Base-by-base conservation (phyloP, 2,329 filamentous ascomycete species). In the Talaromyces sp. region DNA sequence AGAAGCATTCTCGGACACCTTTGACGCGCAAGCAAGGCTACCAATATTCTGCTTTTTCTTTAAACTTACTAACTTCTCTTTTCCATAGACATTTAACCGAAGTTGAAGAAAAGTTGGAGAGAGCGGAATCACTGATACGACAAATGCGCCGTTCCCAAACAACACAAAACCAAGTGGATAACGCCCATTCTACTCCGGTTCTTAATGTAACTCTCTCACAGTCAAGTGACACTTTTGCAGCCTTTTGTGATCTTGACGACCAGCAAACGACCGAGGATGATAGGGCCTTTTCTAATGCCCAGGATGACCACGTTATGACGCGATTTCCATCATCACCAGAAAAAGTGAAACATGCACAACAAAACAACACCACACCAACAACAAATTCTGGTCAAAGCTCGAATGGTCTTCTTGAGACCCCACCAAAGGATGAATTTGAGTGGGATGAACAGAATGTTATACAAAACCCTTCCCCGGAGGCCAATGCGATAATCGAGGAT, bases 341-440 rank as follows among this genome's bases (percentile, higher is more conserved):
- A 31, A 53, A 53, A 53, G 50, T 53, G 24, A 53, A 53, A 53
- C 27, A 53, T 53, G 24, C 50, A 29, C 50, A 29, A 19, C 50
- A 29, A 13, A 53, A 26, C 13, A 53, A 26, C 26, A 53, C 9
- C 49, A 51, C 49, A 24, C 49, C 26, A 5, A 26, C 19, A 31
- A 53, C 62, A 21, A 41, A 55, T 11, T 38, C 29, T 41, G 21
- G 61, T 60, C n/a, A 59, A 50, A 58, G 35, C 29, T 55, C 29
- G 9, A 55, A 35, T 32, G 14, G 35, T 27, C 41, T 55, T 55
- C 35, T 71, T 78, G 70, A 72, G 50, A 62, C 74, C 27, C 73
- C 73, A 11, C 71, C 73, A 63, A 71, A 72, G 8, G 73, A 82
- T 32, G 81, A 78, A 50, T 86, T 82, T 65, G 80, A 85, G 65